These are phyloP conservation scores for Candida lessepsii DNA, from an alignment of 805 yeast genomes.

Conservation along the genomic window DNA sequence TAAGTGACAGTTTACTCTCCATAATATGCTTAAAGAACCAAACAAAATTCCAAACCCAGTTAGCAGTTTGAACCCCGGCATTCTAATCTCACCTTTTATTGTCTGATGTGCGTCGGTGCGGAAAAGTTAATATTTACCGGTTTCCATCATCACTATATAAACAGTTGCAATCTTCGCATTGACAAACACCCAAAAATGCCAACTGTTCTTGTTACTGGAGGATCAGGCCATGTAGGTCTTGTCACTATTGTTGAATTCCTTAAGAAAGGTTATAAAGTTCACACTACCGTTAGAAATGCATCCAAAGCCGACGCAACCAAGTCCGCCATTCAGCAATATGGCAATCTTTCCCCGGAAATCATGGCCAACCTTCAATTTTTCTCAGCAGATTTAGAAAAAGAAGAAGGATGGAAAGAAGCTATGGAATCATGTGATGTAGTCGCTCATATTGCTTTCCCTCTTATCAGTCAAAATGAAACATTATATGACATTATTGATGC, in stretches of 20 bases:
- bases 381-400: constrained; percentile 12
- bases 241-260: constrained; percentile 11
- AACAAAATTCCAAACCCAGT: no score
- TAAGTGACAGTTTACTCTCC: no score
- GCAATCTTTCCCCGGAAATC: neutral
- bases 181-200: neutral
- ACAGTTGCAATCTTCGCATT: no score
- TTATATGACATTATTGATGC: constrained; percentile 2
- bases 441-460: constrained; percentile 12
- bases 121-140: no score
- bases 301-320: constrained; percentile 1
- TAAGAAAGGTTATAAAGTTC: constrained; percentile 13
- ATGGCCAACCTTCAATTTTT: neutral
- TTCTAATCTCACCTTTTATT: no score
- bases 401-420: constrained; percentile 16
- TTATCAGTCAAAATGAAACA: neutral
- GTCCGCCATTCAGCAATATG: constrained; percentile 2
- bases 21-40: no score
- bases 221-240: constrained; percentile 13
- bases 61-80: no score
- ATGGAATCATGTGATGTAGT: constrained; percentile 11
- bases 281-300: constrained; percentile 16
- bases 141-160: no score
- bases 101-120: no score
- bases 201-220: constrained; percentile 16